Conservation (phyloP, 176 grass and related monocot genomes). For the Carex pumila region DNA sequence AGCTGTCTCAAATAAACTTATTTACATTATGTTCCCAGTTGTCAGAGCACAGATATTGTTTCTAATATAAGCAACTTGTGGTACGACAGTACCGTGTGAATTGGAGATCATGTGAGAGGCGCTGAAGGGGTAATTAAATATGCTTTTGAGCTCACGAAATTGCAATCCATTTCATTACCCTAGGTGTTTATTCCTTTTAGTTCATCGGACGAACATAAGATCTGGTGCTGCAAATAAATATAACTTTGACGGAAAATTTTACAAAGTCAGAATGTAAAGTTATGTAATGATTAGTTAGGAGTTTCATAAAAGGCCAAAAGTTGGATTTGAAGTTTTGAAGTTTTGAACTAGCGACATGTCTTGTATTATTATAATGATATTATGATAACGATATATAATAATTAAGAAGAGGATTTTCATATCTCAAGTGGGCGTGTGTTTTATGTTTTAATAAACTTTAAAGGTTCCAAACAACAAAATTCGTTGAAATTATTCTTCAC, state of each 20-base stretch:
- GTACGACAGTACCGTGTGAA: neutral
- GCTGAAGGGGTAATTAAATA: neutral
- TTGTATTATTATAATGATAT: neutral
- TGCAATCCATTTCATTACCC: neutral
- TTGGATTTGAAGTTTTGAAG: too few species aligned
- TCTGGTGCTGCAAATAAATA: neutral
- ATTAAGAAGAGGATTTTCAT: too few species aligned
- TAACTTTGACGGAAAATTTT: neutral
- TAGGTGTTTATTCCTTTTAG: neutral
- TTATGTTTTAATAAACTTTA: too few species aligned
- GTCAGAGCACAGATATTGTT: conserved; percentile 7
- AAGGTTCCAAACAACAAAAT: too few species aligned
- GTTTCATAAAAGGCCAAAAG: neutral
- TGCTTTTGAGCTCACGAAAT: neutral
- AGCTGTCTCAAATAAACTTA: neutral
- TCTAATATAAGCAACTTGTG: conserved; percentile 4
- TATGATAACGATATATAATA: too few species aligned
- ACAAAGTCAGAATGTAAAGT: neutral
- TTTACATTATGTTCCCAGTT: neutral
- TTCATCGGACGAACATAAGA: neutral
- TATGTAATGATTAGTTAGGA: neutral
- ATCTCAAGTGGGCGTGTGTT: too few species aligned
- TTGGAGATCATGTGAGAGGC: neutral
- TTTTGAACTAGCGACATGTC: neutral
- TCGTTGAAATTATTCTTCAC: too few species aligned